phyloP scores from a whole-genome alignment of 495 filamentous ascomycete genomes.

The Xylaria acuta region DNA sequence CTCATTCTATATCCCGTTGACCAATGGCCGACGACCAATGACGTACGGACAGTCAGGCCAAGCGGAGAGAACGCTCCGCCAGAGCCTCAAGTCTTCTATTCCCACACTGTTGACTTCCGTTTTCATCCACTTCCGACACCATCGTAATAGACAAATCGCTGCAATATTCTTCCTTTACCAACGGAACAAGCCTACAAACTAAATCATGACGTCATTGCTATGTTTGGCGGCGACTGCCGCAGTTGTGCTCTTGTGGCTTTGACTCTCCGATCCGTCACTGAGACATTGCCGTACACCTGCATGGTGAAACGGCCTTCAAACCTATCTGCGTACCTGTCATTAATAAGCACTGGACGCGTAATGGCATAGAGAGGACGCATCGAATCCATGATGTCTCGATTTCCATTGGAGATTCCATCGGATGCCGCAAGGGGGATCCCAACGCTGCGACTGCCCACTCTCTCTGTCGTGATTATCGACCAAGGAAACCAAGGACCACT shows the following conservation, averaged over 20 bases:
- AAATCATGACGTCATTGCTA: neutral
- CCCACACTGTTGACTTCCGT: neutral
- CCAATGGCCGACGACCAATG: neutral
- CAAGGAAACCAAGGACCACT: neutral
- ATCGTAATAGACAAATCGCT: neutral
- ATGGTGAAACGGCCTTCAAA: no score
- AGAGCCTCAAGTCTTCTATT: conserved; percentile 14
- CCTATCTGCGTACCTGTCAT: no score
- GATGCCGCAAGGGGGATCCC: neutral
- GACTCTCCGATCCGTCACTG: neutral
- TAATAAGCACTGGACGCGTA: neutral
- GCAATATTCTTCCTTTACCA: neutral
- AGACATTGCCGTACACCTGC: neutral
- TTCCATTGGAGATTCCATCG: neutral
- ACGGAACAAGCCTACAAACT: neutral
- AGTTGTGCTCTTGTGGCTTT: neutral
- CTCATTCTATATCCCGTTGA: neutral
- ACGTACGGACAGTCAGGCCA: neutral
- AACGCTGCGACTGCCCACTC: neutral
- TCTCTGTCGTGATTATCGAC: no score
- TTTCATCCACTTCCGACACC: neutral
- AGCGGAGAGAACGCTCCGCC: conserved; percentile 21
- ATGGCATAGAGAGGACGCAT: neutral
- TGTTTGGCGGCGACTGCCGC: neutral
- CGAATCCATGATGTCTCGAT: no score